Base-by-base conservation (phyloP, 306 rosid genomes). In the Begonia fuchsioides region DNA sequence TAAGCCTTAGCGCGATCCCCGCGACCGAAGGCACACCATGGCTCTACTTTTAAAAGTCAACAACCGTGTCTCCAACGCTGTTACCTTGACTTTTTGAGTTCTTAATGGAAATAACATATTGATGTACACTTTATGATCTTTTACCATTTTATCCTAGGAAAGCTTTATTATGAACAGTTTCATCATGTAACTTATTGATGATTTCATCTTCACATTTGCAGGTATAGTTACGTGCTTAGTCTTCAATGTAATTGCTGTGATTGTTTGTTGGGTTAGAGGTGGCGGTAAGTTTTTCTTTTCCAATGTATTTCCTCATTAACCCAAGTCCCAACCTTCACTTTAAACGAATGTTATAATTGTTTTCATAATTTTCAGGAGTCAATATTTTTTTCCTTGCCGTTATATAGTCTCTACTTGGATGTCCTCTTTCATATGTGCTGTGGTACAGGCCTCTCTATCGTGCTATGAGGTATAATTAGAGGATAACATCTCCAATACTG, bases 391-490 rank as follows among this genome's bases (percentile, higher is more conserved):
- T 92, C 74, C 98, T 92, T 71, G 94, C 98, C 2, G 70, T 72
- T n/a, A 92, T 92, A 50, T 92, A 85, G 63, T 77, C 87, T 38
- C 72, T 92, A 47, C 86, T 92, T 66, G 98, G 98, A 44, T 60
- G 76, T 54, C 98, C 98, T 15, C 79, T 92, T 61, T 85, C 96
- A 10, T 92, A 92, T 52, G 94, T 85, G 54, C 83, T 92, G 49
- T 92, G 98, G 98, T 85, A 92, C 61, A 71, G 93, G 76, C 98
- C 98, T 17, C 90, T 92, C 45, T 92, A 92, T 67, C 96, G 94
- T 47, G 98, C 98, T 48, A 81, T 92, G 98, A 85, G 94, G 98
- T 75, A 59, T 63, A 46, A 11, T 15, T 43, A 16, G 14, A 39
- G 35, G 3, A 5, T 8, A 26, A 26, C 35, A 4, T 26, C 35